These are phyloP conservation scores for Macrolepiota fuliginosa DNA, from an alignment of 768 basidiomycete genomes.

Conservation along the genomic window DNA sequence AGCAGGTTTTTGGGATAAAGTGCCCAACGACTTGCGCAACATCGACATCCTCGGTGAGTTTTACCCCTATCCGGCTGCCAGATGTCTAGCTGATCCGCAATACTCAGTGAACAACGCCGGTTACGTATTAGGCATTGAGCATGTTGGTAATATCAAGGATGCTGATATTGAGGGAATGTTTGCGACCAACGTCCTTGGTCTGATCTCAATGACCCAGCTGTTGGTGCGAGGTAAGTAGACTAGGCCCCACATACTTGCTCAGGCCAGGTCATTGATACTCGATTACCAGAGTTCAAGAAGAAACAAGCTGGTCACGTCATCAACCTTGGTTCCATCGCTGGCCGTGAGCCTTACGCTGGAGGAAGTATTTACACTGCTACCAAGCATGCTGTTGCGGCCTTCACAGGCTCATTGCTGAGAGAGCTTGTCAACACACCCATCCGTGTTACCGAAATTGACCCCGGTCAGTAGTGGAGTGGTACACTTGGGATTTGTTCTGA, in stretches of 20 bases:
- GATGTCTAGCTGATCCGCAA: neutral
- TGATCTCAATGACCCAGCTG: slow-evolving; percentile 82
- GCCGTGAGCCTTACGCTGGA: slow-evolving; percentile 82
- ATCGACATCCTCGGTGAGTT: slow-evolving; percentile 81
- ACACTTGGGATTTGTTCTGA: slow-evolving; percentile 16
- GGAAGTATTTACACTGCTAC: slow-evolving; percentile 94
- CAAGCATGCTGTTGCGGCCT: slow-evolving; percentile 83
- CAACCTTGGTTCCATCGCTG: slow-evolving; percentile 93
- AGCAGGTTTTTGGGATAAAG: slow-evolving; percentile 63
- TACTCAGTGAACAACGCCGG: slow-evolving; percentile 68
- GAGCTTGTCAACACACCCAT: slow-evolving; percentile 93
- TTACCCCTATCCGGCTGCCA: neutral
- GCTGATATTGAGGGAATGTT: slow-evolving; percentile 84
- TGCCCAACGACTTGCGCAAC: slow-evolving; percentile 66
- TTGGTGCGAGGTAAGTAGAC: slow-evolving; percentile 48
- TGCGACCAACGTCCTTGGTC: slow-evolving; percentile 76
- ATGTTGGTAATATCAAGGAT: slow-evolving; percentile 78
- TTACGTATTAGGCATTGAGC: slow-evolving; percentile 85
- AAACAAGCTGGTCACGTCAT: slow-evolving; percentile 85
- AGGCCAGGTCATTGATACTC: neutral
- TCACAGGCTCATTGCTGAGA: slow-evolving; percentile 75
- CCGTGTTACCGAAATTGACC: slow-evolving; percentile 92
- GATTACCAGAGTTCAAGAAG: slow-evolving; percentile 67
- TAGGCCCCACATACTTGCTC: neutral
- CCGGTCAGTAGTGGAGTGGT: slow-evolving; percentile 47